Evolutionary conservation across 2,329 filamentous ascomycete species (phyloP).

Genomic region (Corynespora cassiicola): DNA sequence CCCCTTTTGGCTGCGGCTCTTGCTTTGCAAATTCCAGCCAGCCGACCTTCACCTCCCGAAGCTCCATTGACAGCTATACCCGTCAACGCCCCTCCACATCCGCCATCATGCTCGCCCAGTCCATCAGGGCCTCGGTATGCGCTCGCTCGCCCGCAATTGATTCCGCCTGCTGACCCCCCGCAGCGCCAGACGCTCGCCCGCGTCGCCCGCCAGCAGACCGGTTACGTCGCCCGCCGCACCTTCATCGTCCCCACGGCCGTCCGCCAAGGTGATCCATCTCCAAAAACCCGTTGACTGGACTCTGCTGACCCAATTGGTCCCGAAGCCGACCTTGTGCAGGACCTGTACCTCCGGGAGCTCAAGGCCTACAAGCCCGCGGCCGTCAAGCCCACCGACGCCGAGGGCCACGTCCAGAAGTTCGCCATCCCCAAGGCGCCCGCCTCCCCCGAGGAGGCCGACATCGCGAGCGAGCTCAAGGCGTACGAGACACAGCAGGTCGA

Average conservation of each 20-base stretch:
- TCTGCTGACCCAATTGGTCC: slow-evolving; percentile 41
- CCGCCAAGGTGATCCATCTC: slow-evolving; percentile 64
- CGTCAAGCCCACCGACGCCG: slow-evolving; percentile 84
- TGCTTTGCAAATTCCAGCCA: slow-evolving; percentile 21
- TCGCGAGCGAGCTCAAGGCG: slow-evolving; percentile 88
- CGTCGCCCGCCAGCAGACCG: slow-evolving; percentile 63
- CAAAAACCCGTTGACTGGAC: slow-evolving; percentile 20
- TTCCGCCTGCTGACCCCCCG: slow-evolving; percentile 31
- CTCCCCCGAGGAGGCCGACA: slow-evolving; percentile 92
- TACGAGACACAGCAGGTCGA: slow-evolving; percentile 96
- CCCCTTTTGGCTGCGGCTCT: slow-evolving; percentile 25
- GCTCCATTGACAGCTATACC: slow-evolving; percentile 37
- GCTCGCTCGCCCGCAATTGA: slow-evolving; percentile 8
- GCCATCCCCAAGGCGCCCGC: slow-evolving; percentile 76
- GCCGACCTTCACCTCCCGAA: slow-evolving; percentile 31
- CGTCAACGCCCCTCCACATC: slow-evolving; percentile 30
- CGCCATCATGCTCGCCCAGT: slow-evolving; percentile 64
- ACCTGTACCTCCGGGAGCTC: slow-evolving; percentile 95
- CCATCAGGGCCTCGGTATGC: slow-evolving; percentile 67
- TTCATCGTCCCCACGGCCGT: slow-evolving; percentile 68
- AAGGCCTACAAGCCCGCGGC: slow-evolving; percentile 89
- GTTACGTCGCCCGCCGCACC: slow-evolving; percentile 64
- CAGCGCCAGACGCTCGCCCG: slow-evolving; percentile 69
- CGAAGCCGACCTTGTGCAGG: slow-evolving; percentile 94
- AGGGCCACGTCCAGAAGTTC: slow-evolving; percentile 93